Evolutionary conservation across 371 early-diverging fungal genomes (phyloP).

Genomic region (Mortierella sp.): DNA sequence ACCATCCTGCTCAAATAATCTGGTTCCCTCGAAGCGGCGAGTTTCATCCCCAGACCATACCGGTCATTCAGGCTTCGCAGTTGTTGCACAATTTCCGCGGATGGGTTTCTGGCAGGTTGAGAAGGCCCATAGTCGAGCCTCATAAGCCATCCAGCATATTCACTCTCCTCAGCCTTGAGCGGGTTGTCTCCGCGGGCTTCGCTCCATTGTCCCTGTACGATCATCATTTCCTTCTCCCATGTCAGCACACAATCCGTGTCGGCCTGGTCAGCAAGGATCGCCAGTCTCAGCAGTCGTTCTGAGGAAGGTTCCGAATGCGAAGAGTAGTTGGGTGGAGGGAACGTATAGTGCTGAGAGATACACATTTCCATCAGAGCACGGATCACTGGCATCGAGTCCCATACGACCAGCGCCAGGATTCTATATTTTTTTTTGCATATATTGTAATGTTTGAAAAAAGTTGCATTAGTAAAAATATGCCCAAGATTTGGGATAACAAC

Average conservation of each 20-base stretch:
- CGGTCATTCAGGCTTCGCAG: conserved; percentile 42
- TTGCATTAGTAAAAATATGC: neutral
- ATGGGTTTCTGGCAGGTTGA: conserved; percentile 41
- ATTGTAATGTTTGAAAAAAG: neutral
- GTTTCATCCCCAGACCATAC: conserved; percentile 53
- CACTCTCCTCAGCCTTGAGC: conserved; percentile 30
- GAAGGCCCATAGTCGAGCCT: conserved; percentile 38
- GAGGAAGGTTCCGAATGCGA: conserved; percentile 51
- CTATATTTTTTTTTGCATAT: neutral
- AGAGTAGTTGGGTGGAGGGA: conserved; percentile 56
- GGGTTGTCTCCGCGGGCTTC: conserved; percentile 17
- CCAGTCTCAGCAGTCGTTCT: conserved; percentile 37
- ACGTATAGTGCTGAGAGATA: conserved; percentile 55
- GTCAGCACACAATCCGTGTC: conserved; percentile 44
- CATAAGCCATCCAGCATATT: conserved; percentile 52
- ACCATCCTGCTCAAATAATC: conserved; percentile 56
- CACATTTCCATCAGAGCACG: conserved; percentile 48
- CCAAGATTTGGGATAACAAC: neutral
- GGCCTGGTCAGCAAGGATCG: conserved; percentile 37
- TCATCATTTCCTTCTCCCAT: conserved; percentile 43
- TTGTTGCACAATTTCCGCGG: conserved; percentile 41
- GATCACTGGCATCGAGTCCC: conserved; percentile 58
- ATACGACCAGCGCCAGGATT: conserved; percentile 50
- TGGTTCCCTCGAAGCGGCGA: conserved; percentile 49
- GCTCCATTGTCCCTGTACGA: conserved; percentile 32